phyloP scores from a whole-genome alignment of 495 filamentous ascomycete species.

The Penicillium cataractarum region DNA sequence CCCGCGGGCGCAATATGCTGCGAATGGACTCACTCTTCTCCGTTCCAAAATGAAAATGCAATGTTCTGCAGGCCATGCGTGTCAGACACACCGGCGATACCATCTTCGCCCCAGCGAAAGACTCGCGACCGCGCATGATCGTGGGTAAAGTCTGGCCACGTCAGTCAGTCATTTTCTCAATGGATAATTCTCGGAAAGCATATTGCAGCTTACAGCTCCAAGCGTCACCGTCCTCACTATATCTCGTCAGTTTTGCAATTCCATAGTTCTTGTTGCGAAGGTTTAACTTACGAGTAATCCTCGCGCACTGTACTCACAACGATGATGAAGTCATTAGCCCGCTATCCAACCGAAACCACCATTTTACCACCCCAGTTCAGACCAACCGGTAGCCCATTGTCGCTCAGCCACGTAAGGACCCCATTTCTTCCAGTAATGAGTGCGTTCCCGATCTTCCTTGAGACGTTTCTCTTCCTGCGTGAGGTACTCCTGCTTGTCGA shows the following conservation, averaged over 20 bases:
- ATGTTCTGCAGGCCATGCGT: slow-evolving; percentile 89
- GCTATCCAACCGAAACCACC: slow-evolving; percentile 9
- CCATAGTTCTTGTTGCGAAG: slow-evolving; percentile 7
- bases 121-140: slow-evolving; percentile 85
- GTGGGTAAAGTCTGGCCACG: slow-evolving; percentile 78
- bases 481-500: slow-evolving; percentile 81
- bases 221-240: slow-evolving; percentile 79
- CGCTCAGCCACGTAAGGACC: slow-evolving; percentile 66
- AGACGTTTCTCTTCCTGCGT: slow-evolving; percentile 87
- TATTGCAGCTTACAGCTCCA: slow-evolving; percentile 78
- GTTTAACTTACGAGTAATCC: slow-evolving; percentile 80
- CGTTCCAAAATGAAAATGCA: slow-evolving; percentile 97
- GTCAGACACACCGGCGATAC: slow-evolving; percentile 94
- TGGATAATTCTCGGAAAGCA: background rate
- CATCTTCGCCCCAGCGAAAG: slow-evolving; percentile 95
- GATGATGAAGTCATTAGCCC: slow-evolving; percentile 31
- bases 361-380: slow-evolving; percentile 13
- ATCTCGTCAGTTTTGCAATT: background rate
- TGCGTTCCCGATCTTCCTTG: slow-evolving; percentile 72
- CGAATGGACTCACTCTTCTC: slow-evolving; percentile 72
- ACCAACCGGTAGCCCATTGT: slow-evolving; percentile 86
- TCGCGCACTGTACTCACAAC: slow-evolving; percentile 70
- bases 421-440: slow-evolving; percentile 91
- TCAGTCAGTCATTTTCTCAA: slow-evolving; percentile 4
- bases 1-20: background rate